A percentile compares a stretch with the other conserved stretches of the same genome.
phyloP scores from a whole-genome alignment of 345 rosid genomes.

The Noccaea bulbosa region DNA sequence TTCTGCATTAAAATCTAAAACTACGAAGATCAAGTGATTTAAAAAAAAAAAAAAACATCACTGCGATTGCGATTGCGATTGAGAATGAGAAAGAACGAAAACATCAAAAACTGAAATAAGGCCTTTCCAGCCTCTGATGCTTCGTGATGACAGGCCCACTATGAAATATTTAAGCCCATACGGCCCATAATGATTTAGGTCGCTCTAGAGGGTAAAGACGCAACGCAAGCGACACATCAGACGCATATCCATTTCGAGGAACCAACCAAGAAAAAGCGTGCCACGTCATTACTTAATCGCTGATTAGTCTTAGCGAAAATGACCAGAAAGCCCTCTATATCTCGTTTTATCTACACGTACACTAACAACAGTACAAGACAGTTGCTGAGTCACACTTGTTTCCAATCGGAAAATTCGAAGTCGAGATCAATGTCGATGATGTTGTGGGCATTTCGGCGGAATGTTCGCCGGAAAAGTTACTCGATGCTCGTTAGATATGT shows the following conservation, averaged over 20 bases:
- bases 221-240: slow-evolving; percentile 46
- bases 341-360: slow-evolving; percentile 11
- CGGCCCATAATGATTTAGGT: slow-evolving; percentile 4
- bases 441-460: slow-evolving; percentile 60
- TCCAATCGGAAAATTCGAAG: slow-evolving; percentile 24
- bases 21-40: background rate
- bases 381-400: slow-evolving; percentile 34
- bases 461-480: slow-evolving; percentile 40
- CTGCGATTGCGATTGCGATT: background rate
- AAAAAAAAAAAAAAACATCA: background rate
- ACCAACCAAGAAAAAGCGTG: slow-evolving; percentile 22
- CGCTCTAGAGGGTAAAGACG: slow-evolving; percentile 28
- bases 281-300: slow-evolving; percentile 31
- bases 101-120: background rate
- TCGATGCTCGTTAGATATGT: slow-evolving; percentile 44
- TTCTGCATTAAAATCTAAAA: background rate
- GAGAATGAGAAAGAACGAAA: background rate
- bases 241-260: slow-evolving; percentile 36
- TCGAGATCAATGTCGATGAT: slow-evolving; percentile 56
- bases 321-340: background rate
- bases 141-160: background rate
- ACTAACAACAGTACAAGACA: background rate
- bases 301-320: background rate
- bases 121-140: background rate
- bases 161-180: background rate